Base-by-base conservation (phyloP, 352 stramenopile species). In the Pythium folliculosum region DNA sequence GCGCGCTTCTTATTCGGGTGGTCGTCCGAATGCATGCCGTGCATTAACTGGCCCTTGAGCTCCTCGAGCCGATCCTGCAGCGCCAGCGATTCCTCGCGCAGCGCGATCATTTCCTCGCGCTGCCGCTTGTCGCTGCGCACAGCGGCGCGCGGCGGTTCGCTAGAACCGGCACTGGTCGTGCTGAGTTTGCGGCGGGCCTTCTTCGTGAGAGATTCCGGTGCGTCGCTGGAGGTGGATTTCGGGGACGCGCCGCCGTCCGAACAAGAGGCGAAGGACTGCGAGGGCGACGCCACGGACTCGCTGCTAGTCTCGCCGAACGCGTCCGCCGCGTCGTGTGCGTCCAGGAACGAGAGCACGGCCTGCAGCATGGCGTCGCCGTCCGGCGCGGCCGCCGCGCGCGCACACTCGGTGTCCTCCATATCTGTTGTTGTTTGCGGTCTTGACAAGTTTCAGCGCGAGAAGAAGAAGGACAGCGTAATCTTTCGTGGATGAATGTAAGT, bases 71-170 rank as follows among this genome's bases (percentile, higher is more conserved):
- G 70, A 14, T 60, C 74, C 44, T 80, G 54, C 38, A 82, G 44
- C n/a, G 66, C 54, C 12, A 75, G 53, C 13, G 70, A 40, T 13
- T 77, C 59, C 0, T 45, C 55, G 45, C 67, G 51, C 10, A 82
- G 57, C 25, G 61, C 30, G 17, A 67, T 63, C 16, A 82, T 57
- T 40, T 82, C 73, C 5, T 80, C 70, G 50, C 75, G 78, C 53
- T 73, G 76, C 1, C 73, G 76, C 54, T 75, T 76, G 67, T 73
- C 76, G 1, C 65, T 73, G 10, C 63, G 59, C 47, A 58, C 37
- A 23, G 60, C 12, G 10, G 10, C 27, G 49, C 25, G 50, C 30
- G 44, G 44, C 9, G 16, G 16, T 19, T 49, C 38, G 12, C 14
- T 44, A 13, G n/a, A n/a, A n/a, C n/a, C n/a, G n/a, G n/a, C n/a